These are phyloP conservation scores for Sugiyamaella qingdaonensis DNA, from an alignment of 805 yeast species.

Conservation along the genomic window DNA sequence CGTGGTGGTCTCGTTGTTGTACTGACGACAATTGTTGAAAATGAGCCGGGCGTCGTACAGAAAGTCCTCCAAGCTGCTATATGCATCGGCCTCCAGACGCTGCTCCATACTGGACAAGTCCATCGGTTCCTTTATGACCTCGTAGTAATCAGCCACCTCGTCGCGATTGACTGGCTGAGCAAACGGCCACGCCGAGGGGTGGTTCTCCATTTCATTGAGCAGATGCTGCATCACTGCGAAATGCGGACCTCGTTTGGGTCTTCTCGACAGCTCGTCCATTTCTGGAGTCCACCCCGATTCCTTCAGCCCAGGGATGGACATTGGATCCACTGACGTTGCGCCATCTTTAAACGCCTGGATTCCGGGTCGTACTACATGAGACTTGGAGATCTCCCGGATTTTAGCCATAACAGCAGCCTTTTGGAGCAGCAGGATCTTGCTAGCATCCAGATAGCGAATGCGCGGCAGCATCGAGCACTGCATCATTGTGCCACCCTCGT, in stretches of 20 bases:
- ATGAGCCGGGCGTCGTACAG: conserved; percentile 82
- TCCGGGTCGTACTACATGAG: conserved; percentile 81
- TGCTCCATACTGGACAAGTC: conserved; percentile 93
- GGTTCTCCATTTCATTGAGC: conserved; percentile 82
- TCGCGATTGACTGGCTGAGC: conserved; percentile 86
- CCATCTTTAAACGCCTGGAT: conserved; percentile 59
- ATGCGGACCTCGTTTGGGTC: conserved; percentile 92
- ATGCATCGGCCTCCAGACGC: conserved; percentile 86
- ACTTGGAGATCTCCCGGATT: conserved; percentile 70
- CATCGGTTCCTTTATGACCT: conserved; percentile 97
- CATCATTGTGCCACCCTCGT: conserved; percentile 98
- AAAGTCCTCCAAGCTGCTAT: conserved; percentile 86
- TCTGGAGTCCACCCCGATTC: conserved; percentile 99
- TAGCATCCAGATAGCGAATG: conserved; percentile 82
- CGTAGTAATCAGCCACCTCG: conserved; percentile 95
- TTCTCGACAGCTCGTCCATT: conserved; percentile 93
- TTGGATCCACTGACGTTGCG: conserved; percentile 55
- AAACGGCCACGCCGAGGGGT: conserved; percentile 98
- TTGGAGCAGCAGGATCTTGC: conserved; percentile 78
- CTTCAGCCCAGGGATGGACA: conserved; percentile 79
- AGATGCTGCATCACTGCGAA: conserved; percentile 89
- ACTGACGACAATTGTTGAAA: conserved; percentile 85
- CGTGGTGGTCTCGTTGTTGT: conserved; percentile 91
- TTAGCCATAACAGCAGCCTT: conserved; percentile 87
- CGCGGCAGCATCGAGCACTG: conserved; percentile 92